Base-by-base conservation (phyloP, 2,329 filamentous ascomycete genomes). In the Penicillium sp. region DNA sequence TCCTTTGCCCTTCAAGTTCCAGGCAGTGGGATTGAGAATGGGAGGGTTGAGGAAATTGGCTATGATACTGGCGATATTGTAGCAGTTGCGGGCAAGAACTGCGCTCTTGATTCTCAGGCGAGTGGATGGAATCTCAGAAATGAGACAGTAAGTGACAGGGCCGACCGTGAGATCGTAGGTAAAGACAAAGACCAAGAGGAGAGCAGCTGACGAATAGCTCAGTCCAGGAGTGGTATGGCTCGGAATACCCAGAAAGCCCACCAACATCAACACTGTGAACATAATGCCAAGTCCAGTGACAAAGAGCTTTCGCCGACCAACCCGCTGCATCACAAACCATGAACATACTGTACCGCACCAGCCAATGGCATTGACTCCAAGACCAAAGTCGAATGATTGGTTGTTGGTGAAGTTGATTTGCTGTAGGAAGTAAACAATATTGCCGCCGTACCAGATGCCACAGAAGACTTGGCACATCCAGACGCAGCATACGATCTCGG, bases 311-410 rank as follows among this genome's bases (percentile, higher is more conserved):
- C 53, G 37, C 19, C 53, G 53, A 46, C 53, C 53, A 21, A 49
- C 47, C 6, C 42, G 27, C 5, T 37, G 33, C 54, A 57, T 57
- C 4, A 57, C 31, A 11, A 52, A 57, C 54, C 54, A 57, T 14
- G 54, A 57, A 5, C 49, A 33, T 6, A 57, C 23, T 3, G 55
- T 58, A 27, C 55, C 55, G 6, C 45, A 45, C 45, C 47, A 45
- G 4, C 46, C 51, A 68, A 89, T 86, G 48, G 80, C 85, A 61
- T 88, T 88, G 70, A 88, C 82, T 45, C 85, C 86, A 2, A 77
- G 57, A 4, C 72, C 70, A 7, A 58, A 60, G 37, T 69, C 69
- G 62, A 78, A 79, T 0, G 76, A 66, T 37, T 73, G 62, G 2
- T 62, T 52, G 6, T 64, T 57, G 50, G 39, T 49, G 4, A 78